Evolutionary conservation across 2,329 filamentous ascomycete genomes (phyloP), one percentile per base, ranked within the genome.

Genomic region (Scedosporium apiospermum): DNA sequence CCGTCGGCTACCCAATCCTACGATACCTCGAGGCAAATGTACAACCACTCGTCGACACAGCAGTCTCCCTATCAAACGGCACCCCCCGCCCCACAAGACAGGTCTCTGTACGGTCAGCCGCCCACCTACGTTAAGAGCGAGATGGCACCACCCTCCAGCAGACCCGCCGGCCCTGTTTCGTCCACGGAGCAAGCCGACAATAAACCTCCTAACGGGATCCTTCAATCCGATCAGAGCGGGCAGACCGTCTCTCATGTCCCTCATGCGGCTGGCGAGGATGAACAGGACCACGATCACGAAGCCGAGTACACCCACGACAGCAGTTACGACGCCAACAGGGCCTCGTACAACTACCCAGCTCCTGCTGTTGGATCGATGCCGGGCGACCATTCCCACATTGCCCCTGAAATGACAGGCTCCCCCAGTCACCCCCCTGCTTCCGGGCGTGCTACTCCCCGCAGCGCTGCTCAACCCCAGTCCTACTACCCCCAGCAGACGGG

Each of bases 251-350:
- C 63, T 71, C 77, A 62, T 63, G 80, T 65, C 81, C 82, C 63
- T 71, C 77, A 62, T 81, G 84, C 76, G 57, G 75, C 78, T 9
- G 80, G 79, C 23, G 88, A 90, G 41, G 87, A 89, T 61, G 88
- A 89, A 69, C 78, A 81, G n/a, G 85, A 88, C 55, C 82, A 88
- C 64, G 88, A 93, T 66, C 85, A 90, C 65, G 87, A 90, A 69
- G 80, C 87, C 30, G 92, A 96, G 75, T 97, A 96, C 76, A 92
- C 93, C 23, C 92, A 96, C 70, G 88, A 90, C 71, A 89, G 87
- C 72, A 86, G 84, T 63, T 96, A 96, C 73, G 88, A 88, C 70
- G 78, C 84, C 55, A 88, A 82, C 73, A 88, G 91, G 64, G 62
- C 65, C 7, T 83, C 88, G 12, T 96, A 96, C 76, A 89, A 86